Percentiles rank a stretch among this genome's conserved stretches.
Evolutionary conservation across 805 yeast species (phyloP).

Genomic region (Blastobotrys robertii): DNA sequence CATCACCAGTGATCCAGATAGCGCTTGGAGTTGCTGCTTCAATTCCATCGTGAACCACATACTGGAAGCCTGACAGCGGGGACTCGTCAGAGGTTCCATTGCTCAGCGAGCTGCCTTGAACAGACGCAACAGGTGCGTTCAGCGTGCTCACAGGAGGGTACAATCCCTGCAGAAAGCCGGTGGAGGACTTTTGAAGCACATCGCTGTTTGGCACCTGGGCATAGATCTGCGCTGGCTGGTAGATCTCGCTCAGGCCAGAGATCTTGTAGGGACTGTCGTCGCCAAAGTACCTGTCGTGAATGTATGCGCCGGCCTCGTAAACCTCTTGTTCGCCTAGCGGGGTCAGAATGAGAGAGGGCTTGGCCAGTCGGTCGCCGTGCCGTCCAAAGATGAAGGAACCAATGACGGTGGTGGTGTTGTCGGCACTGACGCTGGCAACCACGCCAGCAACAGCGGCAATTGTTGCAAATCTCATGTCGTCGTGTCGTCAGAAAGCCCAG

Average conservation of each 20-base stretch:
- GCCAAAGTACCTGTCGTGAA: constrained; percentile 36
- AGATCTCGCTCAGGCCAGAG: constrained; percentile 23
- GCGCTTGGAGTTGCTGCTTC: constrained; percentile 29
- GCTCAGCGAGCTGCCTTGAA: constrained; percentile 25
- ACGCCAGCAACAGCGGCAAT: constrained; percentile 9
- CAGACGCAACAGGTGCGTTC: constrained; percentile 15
- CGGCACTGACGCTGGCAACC: constrained; percentile 10
- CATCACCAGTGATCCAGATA: constrained; percentile 37
- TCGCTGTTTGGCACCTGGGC: constrained; percentile 30
- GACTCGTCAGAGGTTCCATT: constrained; percentile 33
- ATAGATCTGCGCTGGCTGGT: constrained; percentile 29
- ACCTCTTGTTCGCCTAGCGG: constrained; percentile 35
- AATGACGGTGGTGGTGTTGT: constrained; percentile 15
- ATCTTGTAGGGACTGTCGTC: constrained; percentile 19
- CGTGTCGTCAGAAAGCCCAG: neutral
- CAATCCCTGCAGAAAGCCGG: constrained; percentile 39
- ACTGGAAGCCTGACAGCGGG: constrained; percentile 39
- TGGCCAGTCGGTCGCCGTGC: constrained; percentile 40
- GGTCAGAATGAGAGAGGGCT: constrained; percentile 33
- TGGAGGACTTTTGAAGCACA: constrained; percentile 34
- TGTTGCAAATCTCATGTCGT: neutral
- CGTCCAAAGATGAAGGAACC: constrained; percentile 40
- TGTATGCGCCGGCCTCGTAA: constrained; percentile 32
- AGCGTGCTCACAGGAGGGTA: constrained; percentile 34
- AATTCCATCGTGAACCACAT: constrained; percentile 33